Conservation (phyloP, 2,329 filamentous ascomycete species). For the Stagonosporopsis rhizophila region DNA sequence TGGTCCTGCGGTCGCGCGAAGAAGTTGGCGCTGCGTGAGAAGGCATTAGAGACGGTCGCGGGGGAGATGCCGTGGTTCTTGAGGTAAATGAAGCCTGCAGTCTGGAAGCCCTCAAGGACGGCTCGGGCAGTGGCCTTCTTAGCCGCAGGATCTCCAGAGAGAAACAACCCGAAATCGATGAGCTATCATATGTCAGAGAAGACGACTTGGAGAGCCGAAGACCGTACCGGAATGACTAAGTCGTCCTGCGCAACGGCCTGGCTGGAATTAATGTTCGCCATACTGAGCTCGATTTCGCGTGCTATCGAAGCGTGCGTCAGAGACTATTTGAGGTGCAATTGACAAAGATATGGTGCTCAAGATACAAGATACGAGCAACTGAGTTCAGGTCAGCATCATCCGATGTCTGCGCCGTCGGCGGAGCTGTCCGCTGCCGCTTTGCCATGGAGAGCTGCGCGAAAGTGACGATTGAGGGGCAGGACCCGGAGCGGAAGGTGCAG, state of each 20-base stretch:
- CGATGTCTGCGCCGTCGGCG: conserved; percentile 20
- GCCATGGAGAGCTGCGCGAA: conserved; percentile 20
- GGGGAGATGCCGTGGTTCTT: conserved; percentile 76
- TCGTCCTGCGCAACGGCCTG: conserved; percentile 50
- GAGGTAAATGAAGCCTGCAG: conserved; percentile 88
- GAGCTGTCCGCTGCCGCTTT: conserved; percentile 29
- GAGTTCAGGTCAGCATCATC: conserved; percentile 15
- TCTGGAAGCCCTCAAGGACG: conserved; percentile 81
- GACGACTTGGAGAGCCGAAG: conserved; percentile 57
- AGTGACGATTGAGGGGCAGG: conserved; percentile 23
- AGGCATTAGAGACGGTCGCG: conserved; percentile 66
- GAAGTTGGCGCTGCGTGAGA: conserved; percentile 56
- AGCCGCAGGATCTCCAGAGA: conserved; percentile 65
- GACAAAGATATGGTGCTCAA: neutral
- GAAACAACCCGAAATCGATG: conserved; percentile 79
- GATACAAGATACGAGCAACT: conserved; percentile 1
- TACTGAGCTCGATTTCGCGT: conserved; percentile 7
- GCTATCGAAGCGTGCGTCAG: neutral
- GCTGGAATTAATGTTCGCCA: conserved; percentile 37
- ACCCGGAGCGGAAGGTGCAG: conserved; percentile 37
- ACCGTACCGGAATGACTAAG: conserved; percentile 48
- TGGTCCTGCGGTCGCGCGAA: conserved; percentile 48
- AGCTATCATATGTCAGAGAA: conserved; percentile 58
- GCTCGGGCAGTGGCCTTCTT: conserved; percentile 71
- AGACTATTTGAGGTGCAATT: neutral